Conservation (phyloP, 352 stramenopile species). For the Globisporangium nagaii region DNA sequence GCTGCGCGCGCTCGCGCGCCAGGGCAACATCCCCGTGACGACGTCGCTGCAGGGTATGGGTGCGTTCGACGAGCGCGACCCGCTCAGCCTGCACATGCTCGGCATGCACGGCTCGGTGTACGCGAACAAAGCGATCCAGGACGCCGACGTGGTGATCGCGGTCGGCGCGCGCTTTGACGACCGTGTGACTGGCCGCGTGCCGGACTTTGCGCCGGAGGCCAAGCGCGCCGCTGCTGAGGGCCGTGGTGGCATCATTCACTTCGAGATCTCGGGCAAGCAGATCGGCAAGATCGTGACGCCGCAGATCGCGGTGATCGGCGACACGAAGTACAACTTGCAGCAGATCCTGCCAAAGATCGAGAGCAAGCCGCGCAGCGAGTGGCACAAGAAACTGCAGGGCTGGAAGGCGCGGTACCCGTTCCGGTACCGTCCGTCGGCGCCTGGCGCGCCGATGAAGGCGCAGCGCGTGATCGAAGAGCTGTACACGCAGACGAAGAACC, state of each 20-base stretch:
- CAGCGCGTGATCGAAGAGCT: slow-evolving; percentile 93
- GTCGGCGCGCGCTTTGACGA: slow-evolving; percentile 95
- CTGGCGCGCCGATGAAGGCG: slow-evolving; percentile 85
- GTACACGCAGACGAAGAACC: slow-evolving; percentile 90
- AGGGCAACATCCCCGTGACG: slow-evolving; percentile 93
- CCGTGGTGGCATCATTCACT: slow-evolving; percentile 94
- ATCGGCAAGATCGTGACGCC: slow-evolving; percentile 83
- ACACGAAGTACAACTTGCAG: slow-evolving; percentile 91
- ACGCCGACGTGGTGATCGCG: slow-evolving; percentile 92
- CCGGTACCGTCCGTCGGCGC: slow-evolving; percentile 74
- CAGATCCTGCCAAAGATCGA: slow-evolving; percentile 81
- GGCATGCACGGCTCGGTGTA: slow-evolving; percentile 96
- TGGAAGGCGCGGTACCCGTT: slow-evolving; percentile 93
- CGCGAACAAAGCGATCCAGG: slow-evolving; percentile 95
- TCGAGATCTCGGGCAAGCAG: slow-evolving; percentile 91
- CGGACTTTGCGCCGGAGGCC: slow-evolving; percentile 91
- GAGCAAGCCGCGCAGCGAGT: slow-evolving; percentile 81
- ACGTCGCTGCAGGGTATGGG: slow-evolving; percentile 93
- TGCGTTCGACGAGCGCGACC: slow-evolving; percentile 91
- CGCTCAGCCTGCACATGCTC: slow-evolving; percentile 95
- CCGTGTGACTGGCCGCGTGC: slow-evolving; percentile 91
- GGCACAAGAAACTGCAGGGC: slow-evolving; percentile 88
- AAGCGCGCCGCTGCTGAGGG: slow-evolving; percentile 87
- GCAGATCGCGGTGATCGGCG: slow-evolving; percentile 69
- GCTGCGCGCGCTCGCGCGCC: slow-evolving; percentile 87